phyloP scores from a whole-genome alignment of 495 filamentous ascomycete genomes.

The Hypoxylon crocopeplum region DNA sequence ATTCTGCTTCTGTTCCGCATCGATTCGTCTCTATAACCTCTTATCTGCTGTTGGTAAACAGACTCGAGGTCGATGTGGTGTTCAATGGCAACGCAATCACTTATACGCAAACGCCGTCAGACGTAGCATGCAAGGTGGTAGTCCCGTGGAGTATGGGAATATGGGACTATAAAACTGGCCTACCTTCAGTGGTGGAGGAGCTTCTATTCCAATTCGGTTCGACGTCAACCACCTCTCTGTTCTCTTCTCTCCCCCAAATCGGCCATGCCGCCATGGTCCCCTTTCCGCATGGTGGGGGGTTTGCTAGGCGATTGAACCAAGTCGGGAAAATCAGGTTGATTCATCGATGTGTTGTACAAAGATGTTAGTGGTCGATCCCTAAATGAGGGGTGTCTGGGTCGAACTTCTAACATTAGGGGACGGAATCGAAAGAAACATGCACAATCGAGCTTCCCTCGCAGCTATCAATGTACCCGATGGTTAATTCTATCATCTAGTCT shows the following conservation, averaged over 20 bases:
- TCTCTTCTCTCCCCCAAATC: constrained; percentile 1
- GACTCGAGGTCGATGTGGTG: constrained; percentile 10
- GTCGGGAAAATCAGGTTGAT: constrained; percentile 40
- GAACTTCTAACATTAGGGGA: constrained; percentile 18
- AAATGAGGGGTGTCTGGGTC: constrained; percentile 37
- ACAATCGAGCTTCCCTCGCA: constrained; percentile 12
- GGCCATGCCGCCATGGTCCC: constrained; percentile 22
- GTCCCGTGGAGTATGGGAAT: constrained; percentile 9
- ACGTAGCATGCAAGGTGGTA: constrained; percentile 31
- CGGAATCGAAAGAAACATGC: constrained; percentile 7
- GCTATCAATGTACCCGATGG: not conserved
- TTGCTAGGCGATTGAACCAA: constrained; percentile 25
- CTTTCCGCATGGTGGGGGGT: constrained; percentile 29
- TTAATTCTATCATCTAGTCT: not conserved
- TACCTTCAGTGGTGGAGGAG: constrained; percentile 20
- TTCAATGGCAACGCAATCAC: constrained; percentile 24
- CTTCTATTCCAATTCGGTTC: constrained; percentile 21
- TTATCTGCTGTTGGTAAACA: constrained; percentile 18
- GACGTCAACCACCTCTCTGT: not conserved
- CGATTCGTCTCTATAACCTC: constrained; percentile 12
- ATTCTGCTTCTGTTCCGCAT: constrained; percentile 20
- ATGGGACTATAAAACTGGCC: not conserved
- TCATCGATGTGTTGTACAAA: constrained; percentile 40
- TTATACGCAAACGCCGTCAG: constrained; percentile 23
- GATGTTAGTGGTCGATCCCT: constrained; percentile 32